These are phyloP conservation scores for Dictyostelium purpureum DNA, from an alignment of 78 protist genomes.

Conservation along the genomic window DNA sequence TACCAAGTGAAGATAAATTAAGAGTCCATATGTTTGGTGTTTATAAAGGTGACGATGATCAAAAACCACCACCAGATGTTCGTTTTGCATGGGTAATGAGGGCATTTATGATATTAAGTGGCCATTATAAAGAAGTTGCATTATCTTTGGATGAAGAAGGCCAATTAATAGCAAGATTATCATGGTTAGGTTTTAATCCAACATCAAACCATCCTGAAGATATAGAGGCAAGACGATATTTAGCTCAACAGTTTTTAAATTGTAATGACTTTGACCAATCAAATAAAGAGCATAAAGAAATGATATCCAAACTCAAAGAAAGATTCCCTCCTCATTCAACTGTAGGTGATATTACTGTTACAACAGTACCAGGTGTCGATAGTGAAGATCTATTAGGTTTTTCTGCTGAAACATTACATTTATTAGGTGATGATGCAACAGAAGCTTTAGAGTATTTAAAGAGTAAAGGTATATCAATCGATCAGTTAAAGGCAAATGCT, in stretches of 20 bases:
- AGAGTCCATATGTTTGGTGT: conserved; percentile 74
- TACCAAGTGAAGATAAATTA: neutral
- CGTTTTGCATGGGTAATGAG: conserved; percentile 79
- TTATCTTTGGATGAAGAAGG: conserved; percentile 79
- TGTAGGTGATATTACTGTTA: conserved; percentile 77
- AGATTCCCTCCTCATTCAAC: conserved; percentile 56
- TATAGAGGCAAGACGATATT: neutral
- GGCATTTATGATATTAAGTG: conserved; percentile 50
- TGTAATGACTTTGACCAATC: conserved; percentile 8
- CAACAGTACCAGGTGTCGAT: conserved; percentile 74
- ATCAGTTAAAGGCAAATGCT: conserved; percentile 77
- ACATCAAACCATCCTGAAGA: conserved; percentile 20
- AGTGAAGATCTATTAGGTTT: conserved; percentile 56
- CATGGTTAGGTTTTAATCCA: conserved; percentile 58
- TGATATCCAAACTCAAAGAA: neutral
- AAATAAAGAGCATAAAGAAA: neutral
- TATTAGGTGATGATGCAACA: conserved; percentile 64
- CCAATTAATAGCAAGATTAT: conserved; percentile 50
- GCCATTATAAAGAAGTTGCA: conserved; percentile 73
- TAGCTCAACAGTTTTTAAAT: conserved; percentile 26
- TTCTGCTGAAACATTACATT: conserved; percentile 51
- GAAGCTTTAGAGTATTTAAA: conserved; percentile 9
- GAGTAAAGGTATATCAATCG: conserved; percentile 47
- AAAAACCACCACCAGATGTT: conserved; percentile 79
- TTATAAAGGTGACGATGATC: conserved; percentile 78